These are phyloP conservation scores for Hemisphaericaspora xylofermentans DNA, from an alignment of 1,139 yeast species.

Conservation along the genomic window DNA sequence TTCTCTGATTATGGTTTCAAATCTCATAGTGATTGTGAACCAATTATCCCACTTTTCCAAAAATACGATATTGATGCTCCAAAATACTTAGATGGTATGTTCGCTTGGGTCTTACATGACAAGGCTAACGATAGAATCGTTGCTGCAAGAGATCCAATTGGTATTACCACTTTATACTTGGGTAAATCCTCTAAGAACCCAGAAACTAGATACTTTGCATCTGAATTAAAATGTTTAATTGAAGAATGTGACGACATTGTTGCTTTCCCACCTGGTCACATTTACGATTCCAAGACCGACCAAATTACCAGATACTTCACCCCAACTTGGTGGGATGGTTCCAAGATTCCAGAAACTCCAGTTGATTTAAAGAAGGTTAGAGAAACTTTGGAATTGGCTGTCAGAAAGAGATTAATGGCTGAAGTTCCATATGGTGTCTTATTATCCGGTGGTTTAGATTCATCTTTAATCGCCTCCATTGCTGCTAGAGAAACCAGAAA, in stretches of 20 bases:
- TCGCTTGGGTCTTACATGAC: slow-evolving; percentile 91
- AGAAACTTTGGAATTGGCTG: slow-evolving; percentile 86
- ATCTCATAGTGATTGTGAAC: slow-evolving; percentile 94
- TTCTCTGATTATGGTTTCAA: slow-evolving; percentile 71
- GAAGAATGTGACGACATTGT: slow-evolving; percentile 91
- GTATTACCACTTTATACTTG: slow-evolving; percentile 94
- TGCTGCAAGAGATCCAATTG: slow-evolving; percentile 98
- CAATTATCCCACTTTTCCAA: slow-evolving; percentile 86
- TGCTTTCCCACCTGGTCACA: slow-evolving; percentile 99
- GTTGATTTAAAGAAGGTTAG: slow-evolving; percentile 74
- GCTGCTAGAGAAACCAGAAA: slow-evolving; percentile 93
- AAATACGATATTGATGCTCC: slow-evolving; percentile 91
- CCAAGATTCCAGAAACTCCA: slow-evolving; percentile 67
- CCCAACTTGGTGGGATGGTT: slow-evolving; percentile 93
- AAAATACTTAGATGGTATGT: slow-evolving; percentile 94
- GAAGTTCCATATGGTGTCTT: slow-evolving; percentile 98
- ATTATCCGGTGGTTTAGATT: slow-evolving; percentile 94
- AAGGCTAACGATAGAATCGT: slow-evolving; percentile 78
- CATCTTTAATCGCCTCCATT: slow-evolving; percentile 92
- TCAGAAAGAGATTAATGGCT: slow-evolving; percentile 98
- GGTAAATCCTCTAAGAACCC: slow-evolving; percentile 77
- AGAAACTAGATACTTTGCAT: slow-evolving; percentile 81
- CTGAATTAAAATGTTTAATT: slow-evolving; percentile 88
- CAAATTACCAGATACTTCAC: slow-evolving; percentile 80
- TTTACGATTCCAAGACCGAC: slow-evolving; percentile 89